Evolutionary conservation across 2,329 filamentous ascomycete genomes (phyloP), one percentile per base, ranked within the genome.

Genomic region (Cryphonectria nitschkei): DNA sequence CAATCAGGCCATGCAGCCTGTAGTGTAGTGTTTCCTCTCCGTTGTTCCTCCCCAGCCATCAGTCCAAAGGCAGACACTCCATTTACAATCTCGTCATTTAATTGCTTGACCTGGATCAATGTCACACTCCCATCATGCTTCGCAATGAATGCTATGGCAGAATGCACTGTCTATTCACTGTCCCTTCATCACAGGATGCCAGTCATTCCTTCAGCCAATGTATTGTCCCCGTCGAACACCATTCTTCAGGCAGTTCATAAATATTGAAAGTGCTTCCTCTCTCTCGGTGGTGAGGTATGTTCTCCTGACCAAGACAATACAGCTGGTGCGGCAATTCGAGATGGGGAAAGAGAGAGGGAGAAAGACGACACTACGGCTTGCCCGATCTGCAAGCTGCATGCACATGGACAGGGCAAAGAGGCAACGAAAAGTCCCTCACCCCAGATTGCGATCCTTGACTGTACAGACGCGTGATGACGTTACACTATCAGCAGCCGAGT

Each of bases 401-500:
- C 60, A 37, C 43, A 65, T 52, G 64, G 32, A 39, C 32, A 66
- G 32, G 58, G 32, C 58, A 67, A 61, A 46, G 37, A 70, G 63
- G 39, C 39, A 26, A 58, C 26, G 32, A 60, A 70, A 72, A 72
- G 69, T 52, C 68, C 68, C 70, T 72, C 70, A 68, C 69, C 70
- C 70, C 70, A 69, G 69, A 67, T 61, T 70, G 52, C 32, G 41
- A 67, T 61, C 58, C n/a, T 67, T 39, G 65, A 39, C 43, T 52
- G 6, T 50, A 3, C 46, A 26, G 39, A 60, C 50, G 67, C 61
- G 61, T 41, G 56, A 72, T 72, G 70, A 72, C 69, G 70, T 72
- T 68, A 43, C 34, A 19, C 65, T 65, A 67, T 69, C 32, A 66
- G 34, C 65, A 66, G 19, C 52, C 52, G 52, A 56, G 26, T 50